Evolutionary conservation across 1,284 basidiomycete genomes (phyloP).

Genomic region (Cutaneotrichosporon sp.): DNA sequence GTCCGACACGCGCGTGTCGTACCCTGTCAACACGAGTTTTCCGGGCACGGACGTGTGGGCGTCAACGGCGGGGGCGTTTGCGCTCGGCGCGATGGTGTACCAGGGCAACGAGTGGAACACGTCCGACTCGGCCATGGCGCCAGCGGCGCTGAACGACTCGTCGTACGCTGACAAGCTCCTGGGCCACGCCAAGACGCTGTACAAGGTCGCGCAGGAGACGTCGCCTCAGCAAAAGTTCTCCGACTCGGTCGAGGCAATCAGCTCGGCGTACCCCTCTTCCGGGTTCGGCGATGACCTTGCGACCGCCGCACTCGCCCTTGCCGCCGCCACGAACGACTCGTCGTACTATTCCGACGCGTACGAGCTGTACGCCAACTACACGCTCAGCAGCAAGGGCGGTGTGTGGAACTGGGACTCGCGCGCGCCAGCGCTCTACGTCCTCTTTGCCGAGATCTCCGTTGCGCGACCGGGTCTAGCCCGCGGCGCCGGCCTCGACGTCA

Average conservation of each 20-base stretch:
- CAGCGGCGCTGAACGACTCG: conserved; percentile 65
- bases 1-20: conserved; percentile 60
- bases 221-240: conserved; percentile 27
- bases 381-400: conserved; percentile 54
- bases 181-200: conserved; percentile 67
- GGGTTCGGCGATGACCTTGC: conserved; percentile 50
- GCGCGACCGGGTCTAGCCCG: conserved; percentile 56
- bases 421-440: conserved; percentile 65
- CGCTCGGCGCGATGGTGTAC: conserved; percentile 77
- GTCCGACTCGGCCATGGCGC: conserved; percentile 49
- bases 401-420: conserved; percentile 90
- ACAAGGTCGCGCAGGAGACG: conserved; percentile 61
- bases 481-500: conserved; percentile 52
- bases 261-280: conserved; percentile 66
- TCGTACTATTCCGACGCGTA: conserved; percentile 63
- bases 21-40: conserved; percentile 65
- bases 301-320: conserved; percentile 69
- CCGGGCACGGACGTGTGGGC: conserved; percentile 88
- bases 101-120: conserved; percentile 54
- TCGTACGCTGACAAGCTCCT: conserved; percentile 67
- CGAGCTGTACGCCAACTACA: conserved; percentile 58
- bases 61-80: conserved; percentile 73
- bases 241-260: conserved; percentile 61
- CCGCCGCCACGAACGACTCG: conserved; percentile 62
- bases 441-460: conserved; percentile 55